Conservation (phyloP, 73 alveolate species). For the Durusdinium trenchii region DNA sequence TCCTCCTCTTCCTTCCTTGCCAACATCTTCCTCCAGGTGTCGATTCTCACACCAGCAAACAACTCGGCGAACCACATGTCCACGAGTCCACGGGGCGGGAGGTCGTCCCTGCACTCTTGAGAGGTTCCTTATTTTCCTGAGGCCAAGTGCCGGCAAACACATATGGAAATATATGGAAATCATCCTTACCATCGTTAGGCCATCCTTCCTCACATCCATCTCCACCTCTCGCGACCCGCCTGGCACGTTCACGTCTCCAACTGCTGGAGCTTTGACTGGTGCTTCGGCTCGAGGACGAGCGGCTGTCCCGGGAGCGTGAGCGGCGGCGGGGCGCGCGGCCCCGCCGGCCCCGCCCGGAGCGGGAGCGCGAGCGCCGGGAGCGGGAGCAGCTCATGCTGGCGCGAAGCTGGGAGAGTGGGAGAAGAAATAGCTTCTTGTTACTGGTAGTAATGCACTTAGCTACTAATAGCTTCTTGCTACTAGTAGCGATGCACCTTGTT, state of each 20-base stretch:
- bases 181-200: no score
- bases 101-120: no score
- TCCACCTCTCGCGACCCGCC: not conserved
- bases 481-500: no score
- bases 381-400: not conserved
- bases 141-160: no score
- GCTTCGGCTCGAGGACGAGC: slow-evolving; percentile 10
- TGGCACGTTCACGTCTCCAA: slow-evolving; percentile 84
- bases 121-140: no score
- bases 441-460: no score
- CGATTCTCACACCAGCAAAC: no score
- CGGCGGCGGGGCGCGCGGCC: not conserved
- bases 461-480: no score
- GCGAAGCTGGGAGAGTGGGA: not conserved
- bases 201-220: not conserved
- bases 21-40: slow-evolving; percentile 75
- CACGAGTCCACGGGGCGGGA: no score
- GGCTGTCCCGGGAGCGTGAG: slow-evolving; percentile 18
- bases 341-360: not conserved
- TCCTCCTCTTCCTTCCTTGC: slow-evolving; percentile 73
- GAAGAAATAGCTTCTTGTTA: not conserved
- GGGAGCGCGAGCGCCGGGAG: not conserved
- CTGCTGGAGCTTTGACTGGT: slow-evolving; percentile 81
- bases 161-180: no score
- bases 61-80: no score